Base-by-base conservation (phyloP, 805 yeast genomes). In the Pachysolen tannophilus region DNA sequence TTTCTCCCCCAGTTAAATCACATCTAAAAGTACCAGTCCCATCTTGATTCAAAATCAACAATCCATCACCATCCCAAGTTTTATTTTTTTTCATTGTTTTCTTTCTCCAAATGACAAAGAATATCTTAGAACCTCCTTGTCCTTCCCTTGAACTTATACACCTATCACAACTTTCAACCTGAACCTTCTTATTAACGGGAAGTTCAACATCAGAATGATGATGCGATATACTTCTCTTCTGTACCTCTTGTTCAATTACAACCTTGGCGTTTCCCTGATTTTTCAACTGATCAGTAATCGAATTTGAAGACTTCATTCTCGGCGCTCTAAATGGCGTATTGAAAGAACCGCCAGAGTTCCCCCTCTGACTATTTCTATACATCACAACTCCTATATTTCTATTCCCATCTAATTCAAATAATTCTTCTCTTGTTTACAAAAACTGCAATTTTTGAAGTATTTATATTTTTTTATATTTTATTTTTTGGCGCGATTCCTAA, bases 51-150 rank as follows among this genome's bases (percentile, higher is more conserved):
- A 67, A 50, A 0, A 57, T 46, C 11, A 81, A 59, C 23, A 60
- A 56, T 0, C 95, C 97, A 58, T 92, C 97, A 2, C 94, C 95
- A 37, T 85, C 94, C 98, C 98, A 92, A 0, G 86, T 78, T 52
- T 88, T 88, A 54, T 87, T 77, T 63, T 90, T 86, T 57, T 82
- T 85, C 21, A 60, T 65, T 0, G 90, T 64, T 28, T 67, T 65
- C 53, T 85, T 86, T 23, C 98, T 62, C 69, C 80, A 82, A 44
- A 83, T 68, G 5, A 76, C 73, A 17, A 49, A 42, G 43, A 48
- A 61, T 11, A 29, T 14, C 30, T 25, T 28, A 8, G n/a, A 24
- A 11, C 8, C 19, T 5, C 6, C 21, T 6, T 27, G 10, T 4
- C 10, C 14, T 14, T 13, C 26, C 4, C 4, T 30, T 2, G 15